Conservation (phyloP, 73 alveolate species). For the Diophrys appendiculata region DNA sequence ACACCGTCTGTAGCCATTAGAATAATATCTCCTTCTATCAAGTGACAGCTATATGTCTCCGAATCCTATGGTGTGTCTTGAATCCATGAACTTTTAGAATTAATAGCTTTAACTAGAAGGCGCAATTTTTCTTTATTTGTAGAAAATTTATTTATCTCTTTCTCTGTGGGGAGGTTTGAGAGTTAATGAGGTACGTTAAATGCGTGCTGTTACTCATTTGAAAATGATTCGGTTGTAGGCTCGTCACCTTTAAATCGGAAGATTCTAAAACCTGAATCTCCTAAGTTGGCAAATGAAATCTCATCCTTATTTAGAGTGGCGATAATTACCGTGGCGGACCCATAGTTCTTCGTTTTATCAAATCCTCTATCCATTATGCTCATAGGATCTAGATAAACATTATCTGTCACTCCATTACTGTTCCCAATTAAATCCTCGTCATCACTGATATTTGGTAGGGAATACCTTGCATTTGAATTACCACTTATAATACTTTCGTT, state of each 20-base stretch:
- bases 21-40: conserved; percentile 44
- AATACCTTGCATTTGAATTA: no score
- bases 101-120: conserved; percentile 12
- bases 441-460: no score
- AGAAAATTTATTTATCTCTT: conserved; percentile 4
- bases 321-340: conserved; percentile 43
- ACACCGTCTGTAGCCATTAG: conserved; percentile 64
- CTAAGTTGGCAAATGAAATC: conserved; percentile 35
- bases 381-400: no score
- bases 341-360: conserved; percentile 17
- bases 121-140: conserved; percentile 33
- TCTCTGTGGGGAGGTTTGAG: conserved; percentile 38
- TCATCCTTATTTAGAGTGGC: conserved; percentile 33
- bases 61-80: conserved; percentile 41
- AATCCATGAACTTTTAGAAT: conserved; percentile 16
- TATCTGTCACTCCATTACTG: no score
- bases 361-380: no score
- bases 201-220: conserved; percentile 53
- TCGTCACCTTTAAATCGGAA: conserved; percentile 33
- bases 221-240: conserved; percentile 13
- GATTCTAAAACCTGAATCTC: conserved; percentile 53
- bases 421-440: no score
- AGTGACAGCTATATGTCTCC: conserved; percentile 18
- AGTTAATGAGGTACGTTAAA: conserved; percentile 56
- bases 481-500: no score